These are phyloP conservation scores for Nemania sp. DNA, from an alignment of 2,329 filamentous ascomycete genomes.

Conservation along the genomic window DNA sequence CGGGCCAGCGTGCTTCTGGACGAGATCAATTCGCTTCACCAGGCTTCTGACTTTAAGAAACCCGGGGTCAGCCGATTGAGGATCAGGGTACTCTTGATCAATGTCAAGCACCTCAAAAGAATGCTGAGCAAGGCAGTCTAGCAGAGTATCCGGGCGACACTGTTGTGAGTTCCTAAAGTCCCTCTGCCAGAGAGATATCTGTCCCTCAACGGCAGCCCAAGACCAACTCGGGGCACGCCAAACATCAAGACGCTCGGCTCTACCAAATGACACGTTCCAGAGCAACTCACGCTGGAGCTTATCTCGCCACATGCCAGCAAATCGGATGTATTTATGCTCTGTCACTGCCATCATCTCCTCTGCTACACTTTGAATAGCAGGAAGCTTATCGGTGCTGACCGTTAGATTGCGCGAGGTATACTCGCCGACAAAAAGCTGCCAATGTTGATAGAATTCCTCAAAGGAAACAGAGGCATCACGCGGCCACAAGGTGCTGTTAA, in stretches of 20 bases:
- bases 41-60: conserved; percentile 32
- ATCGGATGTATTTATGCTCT: conserved; percentile 31
- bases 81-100: conserved; percentile 21
- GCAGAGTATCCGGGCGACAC: conserved; percentile 15
- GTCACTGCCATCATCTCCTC: conserved; percentile 33
- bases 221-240: conserved; percentile 41
- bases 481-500: conserved; percentile 35
- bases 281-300: conserved; percentile 35
- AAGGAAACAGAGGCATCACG: conserved; percentile 12
- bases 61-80: conserved; percentile 20
- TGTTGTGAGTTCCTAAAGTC: conserved; percentile 23
- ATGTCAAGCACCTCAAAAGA: conserved; percentile 29
- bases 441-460: conserved; percentile 24
- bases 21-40: conserved; percentile 14
- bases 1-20: not conserved
- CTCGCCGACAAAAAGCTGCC: conserved; percentile 33
- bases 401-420: conserved; percentile 36
- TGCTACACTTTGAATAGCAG: conserved; percentile 39
- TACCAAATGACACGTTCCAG: conserved; percentile 26
- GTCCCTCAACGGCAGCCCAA: conserved; percentile 39
- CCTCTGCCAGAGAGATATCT: conserved; percentile 32
- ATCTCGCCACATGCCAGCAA: conserved; percentile 35
- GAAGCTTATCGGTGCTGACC: conserved; percentile 33
- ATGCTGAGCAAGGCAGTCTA: conserved; percentile 18
- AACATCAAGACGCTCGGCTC: conserved; percentile 9